Percentiles rank a stretch among this genome's conserved stretches.
These are phyloP conservation scores for Camellia japonica DNA, from an alignment of 148 eudicot genomes.

Conservation along the genomic window DNA sequence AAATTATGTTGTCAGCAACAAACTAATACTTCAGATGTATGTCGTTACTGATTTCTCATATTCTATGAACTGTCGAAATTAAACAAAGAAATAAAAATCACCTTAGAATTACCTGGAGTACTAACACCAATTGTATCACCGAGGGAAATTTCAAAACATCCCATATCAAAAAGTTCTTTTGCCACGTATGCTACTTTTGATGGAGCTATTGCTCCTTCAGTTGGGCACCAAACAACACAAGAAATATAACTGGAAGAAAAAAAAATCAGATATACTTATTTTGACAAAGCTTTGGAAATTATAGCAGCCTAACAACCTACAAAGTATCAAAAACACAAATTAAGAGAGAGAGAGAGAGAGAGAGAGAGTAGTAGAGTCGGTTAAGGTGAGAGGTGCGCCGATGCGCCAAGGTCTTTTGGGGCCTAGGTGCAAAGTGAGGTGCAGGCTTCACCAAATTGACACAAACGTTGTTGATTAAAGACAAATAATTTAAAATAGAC, in stretches of 20 bases:
- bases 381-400: no score
- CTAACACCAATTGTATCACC: slow-evolving; percentile 97
- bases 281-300: background rate
- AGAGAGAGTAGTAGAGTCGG: background rate
- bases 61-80: background rate
- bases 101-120: slow-evolving; percentile 69
- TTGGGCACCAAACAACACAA: slow-evolving; percentile 94
- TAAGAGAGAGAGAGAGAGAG: background rate
- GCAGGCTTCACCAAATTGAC: no score
- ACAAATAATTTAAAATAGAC: no score
- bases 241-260: slow-evolving; percentile 61
- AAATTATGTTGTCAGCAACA: background rate
- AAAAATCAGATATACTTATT: slow-evolving; percentile 21
- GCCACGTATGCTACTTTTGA: slow-evolving; percentile 90
- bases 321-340: background rate
- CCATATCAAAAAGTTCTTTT: slow-evolving; percentile 72
- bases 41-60: background rate
- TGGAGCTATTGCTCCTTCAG: slow-evolving; percentile 87
- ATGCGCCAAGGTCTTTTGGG: no score
- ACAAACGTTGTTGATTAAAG: no score
- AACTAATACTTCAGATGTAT: background rate
- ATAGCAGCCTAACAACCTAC: background rate
- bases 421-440: no score
- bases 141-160: slow-evolving; percentile 88
- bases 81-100: background rate